Conservation (phyloP, 768 basidiomycete genomes). For the Trametes punicea region DNA sequence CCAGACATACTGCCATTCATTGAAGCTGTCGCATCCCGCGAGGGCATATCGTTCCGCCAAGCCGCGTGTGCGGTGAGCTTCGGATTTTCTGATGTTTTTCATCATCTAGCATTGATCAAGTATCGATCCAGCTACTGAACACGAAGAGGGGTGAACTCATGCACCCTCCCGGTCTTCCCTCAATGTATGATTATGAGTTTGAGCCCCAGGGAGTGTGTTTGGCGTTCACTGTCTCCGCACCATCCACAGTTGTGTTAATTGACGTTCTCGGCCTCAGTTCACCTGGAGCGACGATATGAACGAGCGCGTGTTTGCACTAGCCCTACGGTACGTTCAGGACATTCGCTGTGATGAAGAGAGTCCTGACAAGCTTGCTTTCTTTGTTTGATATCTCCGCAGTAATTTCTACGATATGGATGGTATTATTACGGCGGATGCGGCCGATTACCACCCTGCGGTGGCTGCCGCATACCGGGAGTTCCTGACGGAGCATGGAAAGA, state of each 20-base stretch:
- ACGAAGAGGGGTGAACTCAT: neutral
- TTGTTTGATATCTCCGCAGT: too few species aligned
- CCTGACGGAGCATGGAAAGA: conserved; percentile 2
- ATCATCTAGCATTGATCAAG: neutral
- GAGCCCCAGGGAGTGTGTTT: conserved; percentile 1
- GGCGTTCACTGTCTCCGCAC: too few species aligned
- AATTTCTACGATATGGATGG: neutral
- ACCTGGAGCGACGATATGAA: too few species aligned
- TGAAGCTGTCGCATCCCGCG: neutral
- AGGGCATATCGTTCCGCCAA: neutral
- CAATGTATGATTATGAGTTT: conserved; percentile 8
- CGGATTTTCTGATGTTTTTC: neutral
- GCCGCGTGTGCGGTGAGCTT: neutral
- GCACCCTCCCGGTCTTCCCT: neutral
- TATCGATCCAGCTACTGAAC: neutral
- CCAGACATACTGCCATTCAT: neutral
- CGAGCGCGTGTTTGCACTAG: too few species aligned
- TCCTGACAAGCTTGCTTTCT: too few species aligned
- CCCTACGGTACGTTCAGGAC: too few species aligned
- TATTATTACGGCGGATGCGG: neutral
- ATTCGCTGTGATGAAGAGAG: too few species aligned
- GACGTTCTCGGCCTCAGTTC: too few species aligned
- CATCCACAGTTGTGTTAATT: too few species aligned
- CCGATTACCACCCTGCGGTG: conserved; percentile 5
- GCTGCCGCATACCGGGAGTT: neutral